Evolutionary conservation across 805 yeast genomes (phyloP).

Genomic region (Ogataea philodendri): DNA sequence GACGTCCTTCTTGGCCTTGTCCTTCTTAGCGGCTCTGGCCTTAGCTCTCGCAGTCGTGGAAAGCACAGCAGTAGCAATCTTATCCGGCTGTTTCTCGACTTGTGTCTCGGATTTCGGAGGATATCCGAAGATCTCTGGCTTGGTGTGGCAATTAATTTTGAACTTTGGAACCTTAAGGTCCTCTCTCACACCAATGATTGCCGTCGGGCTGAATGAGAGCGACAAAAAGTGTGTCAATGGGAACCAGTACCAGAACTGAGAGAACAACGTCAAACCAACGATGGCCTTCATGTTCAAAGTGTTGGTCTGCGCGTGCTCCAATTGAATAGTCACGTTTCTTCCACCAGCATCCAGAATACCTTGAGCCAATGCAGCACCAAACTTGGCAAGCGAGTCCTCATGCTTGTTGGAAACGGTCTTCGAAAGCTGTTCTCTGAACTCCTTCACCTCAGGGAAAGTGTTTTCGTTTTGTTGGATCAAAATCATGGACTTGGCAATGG

Average conservation of each 20-base stretch:
- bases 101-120: constrained; percentile 85
- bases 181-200: constrained; percentile 79
- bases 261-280: constrained; percentile 85
- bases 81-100: constrained; percentile 80
- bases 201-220: constrained; percentile 88
- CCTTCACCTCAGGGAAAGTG: constrained; percentile 73
- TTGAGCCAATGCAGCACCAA: constrained; percentile 95
- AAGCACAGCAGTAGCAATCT: constrained; percentile 86
- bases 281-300: constrained; percentile 88
- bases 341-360: constrained; percentile 99
- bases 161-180: constrained; percentile 87
- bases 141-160: constrained; percentile 75
- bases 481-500: constrained; percentile 88
- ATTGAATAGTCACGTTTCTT: constrained; percentile 88
- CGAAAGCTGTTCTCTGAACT: constrained; percentile 70
- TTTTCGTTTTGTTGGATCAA: constrained; percentile 85
- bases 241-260: constrained; percentile 98
- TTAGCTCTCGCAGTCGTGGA: constrained; percentile 94
- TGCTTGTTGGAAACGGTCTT: constrained; percentile 81
- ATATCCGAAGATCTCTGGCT: constrained; percentile 76
- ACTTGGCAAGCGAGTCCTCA: constrained; percentile 95
- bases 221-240: constrained; percentile 92
- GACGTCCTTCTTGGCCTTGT: constrained; percentile 42
- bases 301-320: constrained; percentile 86
- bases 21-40: constrained; percentile 71